Base-by-base conservation (phyloP, 352 stramenopile species). In the Globisporangium carolinianum region DNA sequence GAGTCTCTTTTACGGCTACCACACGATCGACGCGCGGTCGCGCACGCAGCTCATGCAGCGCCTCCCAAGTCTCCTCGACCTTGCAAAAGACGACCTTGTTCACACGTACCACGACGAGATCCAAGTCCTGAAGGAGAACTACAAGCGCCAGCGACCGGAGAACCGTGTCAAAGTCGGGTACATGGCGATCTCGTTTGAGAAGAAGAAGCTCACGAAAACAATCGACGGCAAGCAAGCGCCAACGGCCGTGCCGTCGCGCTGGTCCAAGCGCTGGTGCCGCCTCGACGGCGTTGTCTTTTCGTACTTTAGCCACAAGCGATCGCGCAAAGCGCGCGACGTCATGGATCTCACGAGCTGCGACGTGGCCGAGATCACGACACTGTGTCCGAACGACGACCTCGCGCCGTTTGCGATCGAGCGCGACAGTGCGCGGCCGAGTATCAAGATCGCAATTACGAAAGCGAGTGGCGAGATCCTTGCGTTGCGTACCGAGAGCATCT, bases 91-190 rank as follows among this genome's bases (percentile, higher is more conserved):
- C 49, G 83, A 93, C 56, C 69, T 88, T 10, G 83, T 85, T 11
- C 83, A 91, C 57, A 93, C 83, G 18, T 93, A 93, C 58, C 81
- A 91, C 63, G 83, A 93, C 42, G 83, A 93, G 45, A 93, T 93
- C 51, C 71, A 86, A 45, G 69, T 86, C 6, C 63, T 93, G 11
- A 83, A 83, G 35, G 83, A 93, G 57, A 93, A 93, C 59, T 93
- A 93, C 67, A 89, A 91, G 55, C 80, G 83, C 0, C 79, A 91
- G 49, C 76, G 79, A 24, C 83, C 83, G 0, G 80, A 90, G 53
- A 87, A 89, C 47, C 80, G 83, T 14, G 73, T 93, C 17, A 93
- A 93, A 59, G 83, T 87, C 8, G 83, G 83, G 0, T 93, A 93
- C 55, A 58, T 93, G 52, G 71, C 68, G 0, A 79, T 93, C 55